Evolutionary conservation across 805 yeast species (phyloP), one percentile per base, ranked within the genome.

Genomic region (Spathaspora arborariae): DNA sequence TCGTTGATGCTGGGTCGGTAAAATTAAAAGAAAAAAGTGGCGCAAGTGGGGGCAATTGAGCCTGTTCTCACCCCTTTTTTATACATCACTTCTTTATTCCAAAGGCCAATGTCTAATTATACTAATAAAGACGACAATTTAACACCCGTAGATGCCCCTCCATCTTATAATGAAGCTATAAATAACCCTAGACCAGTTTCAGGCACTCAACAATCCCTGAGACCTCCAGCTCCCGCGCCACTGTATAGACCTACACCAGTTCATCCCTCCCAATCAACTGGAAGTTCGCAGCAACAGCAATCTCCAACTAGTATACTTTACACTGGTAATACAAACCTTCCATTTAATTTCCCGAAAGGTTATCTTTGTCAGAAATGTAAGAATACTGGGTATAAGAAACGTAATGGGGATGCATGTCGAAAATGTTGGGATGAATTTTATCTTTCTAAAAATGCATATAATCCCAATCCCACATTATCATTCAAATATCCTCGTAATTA

Each of bases 321-420:
- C 54, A 76, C 77, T 38, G 75, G 79, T 36, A 76, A 76, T 50
- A 68, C 73, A 2, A 51, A 59, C 1, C 67, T 82, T 4, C 88
- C 92, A 1, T 85, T 88, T 80, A 60, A 62, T 42, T 88, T 85
- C 55, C 95, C 96, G 0, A 62, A 54, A 2, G 76, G 81, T 2
- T 84, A 68, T 57, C 64, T 68, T 46, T 88, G 96, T 58, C 64
- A 68, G 5, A 84, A 83, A 56, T 88, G 96, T 65, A 70, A 75
- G 47, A 88, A 88, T 57, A 84, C 91, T 0, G 96, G 96, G 2
- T 73, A 71, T 58, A 70, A 70, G 54, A 74, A 78, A 56, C 82
- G 78, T 57, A 81, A 80, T 53, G 56, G 39, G 52, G 70, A 67
- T 39, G 67, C 80, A 6, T 88, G 96, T 58, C 78, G 79, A 53